Base-by-base conservation (phyloP, 129 eudicot genomes). In the Tagetes patula region DNA sequence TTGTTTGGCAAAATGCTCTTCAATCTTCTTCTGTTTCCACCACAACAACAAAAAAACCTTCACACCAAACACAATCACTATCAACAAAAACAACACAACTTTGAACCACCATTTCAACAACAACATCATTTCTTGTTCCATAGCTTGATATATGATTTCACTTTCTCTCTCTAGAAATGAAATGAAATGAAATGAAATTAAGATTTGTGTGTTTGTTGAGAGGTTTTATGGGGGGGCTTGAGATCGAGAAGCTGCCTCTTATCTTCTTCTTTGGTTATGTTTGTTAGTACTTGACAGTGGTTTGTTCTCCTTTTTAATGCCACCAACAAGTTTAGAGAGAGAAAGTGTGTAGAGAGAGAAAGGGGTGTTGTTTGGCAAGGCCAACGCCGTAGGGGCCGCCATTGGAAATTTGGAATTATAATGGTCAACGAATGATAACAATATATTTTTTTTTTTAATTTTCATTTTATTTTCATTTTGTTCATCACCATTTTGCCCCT, bases 351-450 rank as follows among this genome's bases (percentile, higher is more conserved):
- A 67, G 78, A 77, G 81, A 76, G 69, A 78, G 75, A 58, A 69
- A 10, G 75, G 81, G 79, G 83, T 69, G 73, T 61, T 81, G 93
- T 73, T 84, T 79, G 89, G 87, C 89, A 84, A 84, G 86, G 83
- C 89, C 96, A 89, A 84, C 96, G 96, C 83, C 96, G 92, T 82
- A 89, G 92, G 96, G 91, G 83, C 91, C 91, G 96, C 89, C 89
- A 86, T 78, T 84, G 88, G 86, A 75, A 82, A 82, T 84, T 75
- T 82, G 86, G 84, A 73, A 82, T 80, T 89, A 77, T 84, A 79
- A 84, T 91, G 91, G 90, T 88, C 90, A 88, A 88, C 89, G 87
- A 80, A 77, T 72, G 72, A 85, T 71, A 64, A 67, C 56, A 46
- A 7, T 9, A 47, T 47, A 8, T 8, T 9, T 8, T 4, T 36